A percentile compares a stretch with the other conserved stretches of the same genome.
Evolutionary conservation across 371 early-diverging fungal genomes (phyloP).

Genomic region (Mucor ambiguus): DNA sequence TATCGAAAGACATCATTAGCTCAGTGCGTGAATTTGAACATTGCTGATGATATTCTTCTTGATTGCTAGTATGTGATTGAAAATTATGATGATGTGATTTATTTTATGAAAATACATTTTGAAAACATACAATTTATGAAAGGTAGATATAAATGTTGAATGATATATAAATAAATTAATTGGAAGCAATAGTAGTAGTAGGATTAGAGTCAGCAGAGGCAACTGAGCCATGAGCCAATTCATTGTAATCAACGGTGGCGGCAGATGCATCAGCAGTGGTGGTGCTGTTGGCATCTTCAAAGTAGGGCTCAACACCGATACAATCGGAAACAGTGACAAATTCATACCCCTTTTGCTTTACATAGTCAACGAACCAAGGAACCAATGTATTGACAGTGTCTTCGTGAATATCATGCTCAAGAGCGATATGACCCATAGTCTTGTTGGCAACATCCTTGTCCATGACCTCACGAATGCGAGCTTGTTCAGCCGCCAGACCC

Average conservation of each 20-base stretch:
- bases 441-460: conserved; percentile 17
- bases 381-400: conserved; percentile 41
- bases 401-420: conserved; percentile 45
- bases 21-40: too few relatives aligned
- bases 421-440: conserved; percentile 40
- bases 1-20: too few relatives aligned
- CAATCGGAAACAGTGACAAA: conserved; percentile 51
- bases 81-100: too few relatives aligned
- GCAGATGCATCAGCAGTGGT: not conserved
- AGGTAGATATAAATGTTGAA: not conserved
- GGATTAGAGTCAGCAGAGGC: not conserved
- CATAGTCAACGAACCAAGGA: conserved; percentile 39
- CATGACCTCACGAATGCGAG: conserved; percentile 15
- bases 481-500: conserved; percentile 22
- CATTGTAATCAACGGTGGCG: not conserved
- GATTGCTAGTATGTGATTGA: too few relatives aligned
- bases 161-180: not conserved
- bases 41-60: too few relatives aligned
- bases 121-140: too few relatives aligned
- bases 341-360: conserved; percentile 30
- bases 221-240: not conserved
- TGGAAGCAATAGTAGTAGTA: not conserved
- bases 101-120: too few relatives aligned
- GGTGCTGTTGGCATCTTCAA: conserved; percentile 2
- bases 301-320: conserved; percentile 21